These are phyloP conservation scores for Leucocoprinus leucothites DNA, from an alignment of 768 basidiomycete genomes.

Conservation along the genomic window DNA sequence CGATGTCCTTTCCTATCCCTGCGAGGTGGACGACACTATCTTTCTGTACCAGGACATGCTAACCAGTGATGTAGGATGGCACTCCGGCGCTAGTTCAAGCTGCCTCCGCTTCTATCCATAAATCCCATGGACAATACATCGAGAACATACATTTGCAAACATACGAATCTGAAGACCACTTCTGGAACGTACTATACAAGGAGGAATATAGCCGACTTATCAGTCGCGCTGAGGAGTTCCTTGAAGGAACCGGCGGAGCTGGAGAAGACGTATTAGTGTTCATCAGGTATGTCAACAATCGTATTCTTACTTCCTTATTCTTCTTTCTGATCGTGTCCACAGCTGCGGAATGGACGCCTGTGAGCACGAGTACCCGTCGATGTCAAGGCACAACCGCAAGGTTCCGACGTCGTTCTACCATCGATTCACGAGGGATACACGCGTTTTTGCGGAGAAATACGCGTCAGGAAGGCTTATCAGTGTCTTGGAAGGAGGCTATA, in stretches of 20 bases:
- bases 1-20: slow-evolving; percentile 89
- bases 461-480: slow-evolving; percentile 74
- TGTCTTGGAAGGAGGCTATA: slow-evolving; percentile 94
- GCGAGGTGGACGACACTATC: slow-evolving; percentile 55
- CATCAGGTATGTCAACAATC: slow-evolving; percentile 61
- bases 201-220: slow-evolving; percentile 60
- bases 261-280: slow-evolving; percentile 77
- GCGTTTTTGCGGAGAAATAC: slow-evolving; percentile 58
- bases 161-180: slow-evolving; percentile 69
- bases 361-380: slow-evolving; percentile 84
- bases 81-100: slow-evolving; percentile 77
- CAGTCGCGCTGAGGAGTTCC: slow-evolving; percentile 65
- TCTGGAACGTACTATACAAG: slow-evolving; percentile 73
- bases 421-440: slow-evolving; percentile 74
- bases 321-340: background rate
- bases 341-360: slow-evolving; percentile 96
- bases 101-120: slow-evolving; percentile 78
- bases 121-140: slow-evolving; percentile 83
- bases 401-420: slow-evolving; percentile 86
- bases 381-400: slow-evolving; percentile 90
- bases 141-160: slow-evolving; percentile 82
- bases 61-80: slow-evolving; percentile 57
- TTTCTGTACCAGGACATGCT: background rate
- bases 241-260: slow-evolving; percentile 60
- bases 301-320: background rate